A percentile compares a stretch with the other conserved stretches of the same genome.
Conservation (phyloP, 2,329 filamentous ascomycete species). For the Aciculosporium take region DNA sequence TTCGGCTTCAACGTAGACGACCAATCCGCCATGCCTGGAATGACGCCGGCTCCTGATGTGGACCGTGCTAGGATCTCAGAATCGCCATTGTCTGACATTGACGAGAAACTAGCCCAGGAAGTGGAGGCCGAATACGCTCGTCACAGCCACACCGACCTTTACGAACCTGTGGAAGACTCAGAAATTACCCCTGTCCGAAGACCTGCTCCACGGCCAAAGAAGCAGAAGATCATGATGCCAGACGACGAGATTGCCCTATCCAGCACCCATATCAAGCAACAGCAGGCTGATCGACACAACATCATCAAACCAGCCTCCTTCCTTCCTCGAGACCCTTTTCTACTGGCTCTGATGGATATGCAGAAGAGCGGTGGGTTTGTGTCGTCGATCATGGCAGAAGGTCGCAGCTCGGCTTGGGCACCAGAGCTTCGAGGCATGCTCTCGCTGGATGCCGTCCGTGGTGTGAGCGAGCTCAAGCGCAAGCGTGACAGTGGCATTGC, state of each 20-base stretch:
- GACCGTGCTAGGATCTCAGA: conserved; percentile 50
- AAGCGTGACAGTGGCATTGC: conserved; percentile 84
- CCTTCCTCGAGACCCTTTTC: conserved; percentile 71
- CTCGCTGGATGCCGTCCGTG: conserved; percentile 69
- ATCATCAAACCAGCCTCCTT: conserved; percentile 75
- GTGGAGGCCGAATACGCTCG: conserved; percentile 44
- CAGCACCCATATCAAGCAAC: conserved; percentile 65
- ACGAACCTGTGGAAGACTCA: conserved; percentile 44
- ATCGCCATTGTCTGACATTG: conserved; percentile 56
- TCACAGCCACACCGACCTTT: conserved; percentile 42
- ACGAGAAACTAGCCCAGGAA: conserved; percentile 46
- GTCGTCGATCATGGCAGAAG: conserved; percentile 70
- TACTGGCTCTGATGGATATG: conserved; percentile 80
- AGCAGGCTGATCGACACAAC: conserved; percentile 71
- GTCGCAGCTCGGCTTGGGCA: conserved; percentile 67
- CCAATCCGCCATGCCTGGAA: conserved; percentile 40
- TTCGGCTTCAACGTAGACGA: conserved; percentile 50
- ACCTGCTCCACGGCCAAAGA: conserved; percentile 56
- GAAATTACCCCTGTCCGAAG: conserved; percentile 47
- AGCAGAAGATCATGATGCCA: conserved; percentile 68
- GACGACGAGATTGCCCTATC: conserved; percentile 70
- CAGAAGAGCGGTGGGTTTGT: conserved; percentile 87
- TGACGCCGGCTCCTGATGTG: conserved; percentile 30
- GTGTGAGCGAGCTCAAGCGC: conserved; percentile 70
- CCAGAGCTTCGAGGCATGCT: conserved; percentile 85